Base-by-base conservation (phyloP, 352 stramenopile species). In the Thraustochytrium sp. region DNA sequence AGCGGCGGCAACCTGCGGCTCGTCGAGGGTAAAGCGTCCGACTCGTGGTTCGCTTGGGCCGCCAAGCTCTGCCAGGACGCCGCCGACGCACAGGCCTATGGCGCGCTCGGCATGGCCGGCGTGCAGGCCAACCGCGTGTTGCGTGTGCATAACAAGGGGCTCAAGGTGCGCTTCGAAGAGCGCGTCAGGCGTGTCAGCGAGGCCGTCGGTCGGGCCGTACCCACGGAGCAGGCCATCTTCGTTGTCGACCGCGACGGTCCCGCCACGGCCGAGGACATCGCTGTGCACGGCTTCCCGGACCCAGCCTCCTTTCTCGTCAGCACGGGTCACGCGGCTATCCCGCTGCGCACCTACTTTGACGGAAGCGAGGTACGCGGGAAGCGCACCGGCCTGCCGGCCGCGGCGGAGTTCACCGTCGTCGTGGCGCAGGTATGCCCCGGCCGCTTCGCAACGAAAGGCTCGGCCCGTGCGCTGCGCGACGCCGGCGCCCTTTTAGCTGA, bases 1-100 rank as follows among this genome's bases (percentile, higher is more conserved):
- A 97, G 92, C 3, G 93, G 93, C 18, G 93, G 93, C 0, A 97
- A 97, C 62, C 94, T 97, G 63, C 90, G 92, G 0, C 85, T 97
- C 9, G 93, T 97, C 80, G 93, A 96, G 54, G 93, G 92, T 0
- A 93, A 89, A 31, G 86, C 89, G 0, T 86, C 86, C 0, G 92
- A 97, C 59, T 88, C 92, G 3, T 96, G 93, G 92, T 95, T 92
- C 49, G 85, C 90, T 13, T 96, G 92, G 62, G 88, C 93, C 1
- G 92, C 95, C 40, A 84, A 96, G 23, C 82, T 97, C 29, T 90
- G 89, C 3, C 93, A 90, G 2, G 84, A 92, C 13, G 62, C 62
- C 5, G 82, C 95, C 9, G 92, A 90, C 77, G 36, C 88, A 5
- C 18, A 82, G 53, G 92, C 93, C 53, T 80, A 95, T 8, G 80